These are phyloP conservation scores for Torulaspora maleeae DNA, from an alignment of 805 yeast species.

Conservation along the genomic window DNA sequence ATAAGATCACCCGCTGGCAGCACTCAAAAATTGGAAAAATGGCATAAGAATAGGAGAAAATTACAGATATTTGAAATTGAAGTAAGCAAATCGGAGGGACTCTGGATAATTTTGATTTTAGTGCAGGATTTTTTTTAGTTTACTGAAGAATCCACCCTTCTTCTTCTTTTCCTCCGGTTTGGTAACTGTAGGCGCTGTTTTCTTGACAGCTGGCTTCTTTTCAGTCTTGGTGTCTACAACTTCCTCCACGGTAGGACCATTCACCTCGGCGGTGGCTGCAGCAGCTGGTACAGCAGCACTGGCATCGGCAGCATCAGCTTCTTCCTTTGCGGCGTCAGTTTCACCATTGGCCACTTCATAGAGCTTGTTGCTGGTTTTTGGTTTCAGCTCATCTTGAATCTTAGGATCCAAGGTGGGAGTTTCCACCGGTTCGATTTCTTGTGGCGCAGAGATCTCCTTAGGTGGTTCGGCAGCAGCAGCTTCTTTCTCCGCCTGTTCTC, in stretches of 20 bases:
- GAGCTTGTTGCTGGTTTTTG: constrained; percentile 16
- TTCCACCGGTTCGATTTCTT: constrained; percentile 5
- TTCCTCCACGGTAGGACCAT: constrained; percentile 1
- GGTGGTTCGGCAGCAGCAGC: constrained; percentile 4
- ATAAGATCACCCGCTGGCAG: background rate
- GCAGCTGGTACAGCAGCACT: constrained; percentile 10
- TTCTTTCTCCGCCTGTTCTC: constrained; percentile 12
- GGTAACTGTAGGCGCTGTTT: constrained; percentile 4
- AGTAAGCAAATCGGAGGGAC: background rate
- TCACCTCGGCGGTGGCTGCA: background rate
- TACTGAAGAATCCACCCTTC: constrained; percentile 17
- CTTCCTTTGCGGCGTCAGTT: constrained; percentile 21
- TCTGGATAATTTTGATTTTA: background rate
- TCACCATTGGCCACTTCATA: constrained; percentile 30
- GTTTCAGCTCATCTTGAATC: constrained; percentile 23
- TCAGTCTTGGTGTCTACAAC: constrained; percentile 4
- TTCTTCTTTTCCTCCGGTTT: constrained; percentile 14
- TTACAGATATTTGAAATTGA: background rate
- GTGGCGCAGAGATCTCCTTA: constrained; percentile 7
- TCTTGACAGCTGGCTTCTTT: constrained; percentile 7
- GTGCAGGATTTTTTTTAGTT: constrained; percentile 14
- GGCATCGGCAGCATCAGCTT: constrained; percentile 4
- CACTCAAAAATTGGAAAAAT: background rate
- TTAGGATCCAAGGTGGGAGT: constrained; percentile 17
- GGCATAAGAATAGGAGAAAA: background rate